A percentile compares a stretch with the other conserved stretches of the same genome.
These are phyloP conservation scores for Calocera cornea DNA, from an alignment of 768 basidiomycete genomes.

Conservation along the genomic window DNA sequence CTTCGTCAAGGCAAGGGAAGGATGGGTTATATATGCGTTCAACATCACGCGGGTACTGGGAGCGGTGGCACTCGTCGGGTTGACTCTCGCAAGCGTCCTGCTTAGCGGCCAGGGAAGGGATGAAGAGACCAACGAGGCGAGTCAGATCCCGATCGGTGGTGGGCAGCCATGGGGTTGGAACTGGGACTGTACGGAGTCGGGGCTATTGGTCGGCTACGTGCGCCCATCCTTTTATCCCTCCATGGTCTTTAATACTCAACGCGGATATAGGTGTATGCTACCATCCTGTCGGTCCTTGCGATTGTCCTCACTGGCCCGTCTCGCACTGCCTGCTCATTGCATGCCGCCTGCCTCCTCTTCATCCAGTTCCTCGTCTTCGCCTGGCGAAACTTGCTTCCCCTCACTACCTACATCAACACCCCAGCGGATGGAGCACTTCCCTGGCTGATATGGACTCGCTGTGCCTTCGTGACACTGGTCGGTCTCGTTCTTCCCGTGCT, in stretches of 20 bases:
- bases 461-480: slow-evolving; percentile 3
- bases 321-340: not conserved
- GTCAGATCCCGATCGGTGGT: not conserved
- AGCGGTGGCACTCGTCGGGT: not conserved
- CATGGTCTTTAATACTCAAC: too few relatives aligned
- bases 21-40: slow-evolving; percentile 2
- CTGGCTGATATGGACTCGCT: not conserved
- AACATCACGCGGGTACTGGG: not conserved
- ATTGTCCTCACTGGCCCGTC: not conserved
- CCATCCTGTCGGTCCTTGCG: slow-evolving; percentile 1
- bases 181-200: not conserved
- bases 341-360: not conserved
- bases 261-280: not conserved
- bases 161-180: not conserved
- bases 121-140: not conserved
- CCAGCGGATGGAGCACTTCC: slow-evolving; percentile 1
- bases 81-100: not conserved
- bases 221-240: too few relatives aligned
- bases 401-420: slow-evolving; percentile 4
- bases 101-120: not conserved
- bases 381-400: slow-evolving; percentile 8
- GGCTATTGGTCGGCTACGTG: too few relatives aligned
- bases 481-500: slow-evolving; percentile 4
- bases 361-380: not conserved
- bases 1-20: not conserved